Evolutionary conservation across 2,329 filamentous ascomycete genomes (phyloP).

Genomic region (Huntiella savannae): DNA sequence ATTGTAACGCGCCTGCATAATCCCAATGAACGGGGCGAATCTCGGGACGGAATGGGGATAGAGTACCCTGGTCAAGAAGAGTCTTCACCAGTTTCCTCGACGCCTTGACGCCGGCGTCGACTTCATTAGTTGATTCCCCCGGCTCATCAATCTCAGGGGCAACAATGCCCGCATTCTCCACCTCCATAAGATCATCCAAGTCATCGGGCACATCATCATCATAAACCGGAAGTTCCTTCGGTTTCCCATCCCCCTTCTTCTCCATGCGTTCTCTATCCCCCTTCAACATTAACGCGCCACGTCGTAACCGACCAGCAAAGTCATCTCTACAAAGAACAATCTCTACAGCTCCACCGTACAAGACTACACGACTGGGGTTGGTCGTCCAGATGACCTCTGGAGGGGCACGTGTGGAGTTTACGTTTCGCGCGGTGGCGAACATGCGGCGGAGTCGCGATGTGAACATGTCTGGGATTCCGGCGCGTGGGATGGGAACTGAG

Average conservation of each 20-base stretch:
- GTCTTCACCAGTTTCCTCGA: constrained; percentile 76
- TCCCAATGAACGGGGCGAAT: constrained; percentile 81
- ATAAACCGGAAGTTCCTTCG: constrained; percentile 12
- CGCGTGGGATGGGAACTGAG: constrained; percentile 48
- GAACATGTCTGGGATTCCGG: constrained; percentile 68
- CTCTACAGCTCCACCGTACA: constrained; percentile 80
- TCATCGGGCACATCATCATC: constrained; percentile 13
- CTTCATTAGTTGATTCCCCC: constrained; percentile 12
- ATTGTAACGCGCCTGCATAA: constrained; percentile 51
- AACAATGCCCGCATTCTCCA: constrained; percentile 19
- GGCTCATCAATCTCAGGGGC: constrained; percentile 25
- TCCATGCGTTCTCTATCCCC: constrained; percentile 19
- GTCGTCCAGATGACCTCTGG: constrained; percentile 69
- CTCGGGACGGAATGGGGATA: constrained; percentile 69
- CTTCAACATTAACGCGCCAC: constrained; percentile 56
- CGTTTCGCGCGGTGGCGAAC: constrained; percentile 58
- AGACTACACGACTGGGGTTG: constrained; percentile 62
- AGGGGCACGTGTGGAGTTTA: constrained; percentile 32
- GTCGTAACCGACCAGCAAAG: constrained; percentile 56
- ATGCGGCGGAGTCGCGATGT: constrained; percentile 68
- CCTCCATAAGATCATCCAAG: constrained; percentile 22
- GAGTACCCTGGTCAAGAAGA: constrained; percentile 71
- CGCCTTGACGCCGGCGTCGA: constrained; percentile 33
- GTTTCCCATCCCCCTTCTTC: constrained; percentile 16
- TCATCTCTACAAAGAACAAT: constrained; percentile 78